These are phyloP conservation scores for Aspergillus ellipticus DNA, from an alignment of 495 filamentous ascomycete species.

Conservation along the genomic window DNA sequence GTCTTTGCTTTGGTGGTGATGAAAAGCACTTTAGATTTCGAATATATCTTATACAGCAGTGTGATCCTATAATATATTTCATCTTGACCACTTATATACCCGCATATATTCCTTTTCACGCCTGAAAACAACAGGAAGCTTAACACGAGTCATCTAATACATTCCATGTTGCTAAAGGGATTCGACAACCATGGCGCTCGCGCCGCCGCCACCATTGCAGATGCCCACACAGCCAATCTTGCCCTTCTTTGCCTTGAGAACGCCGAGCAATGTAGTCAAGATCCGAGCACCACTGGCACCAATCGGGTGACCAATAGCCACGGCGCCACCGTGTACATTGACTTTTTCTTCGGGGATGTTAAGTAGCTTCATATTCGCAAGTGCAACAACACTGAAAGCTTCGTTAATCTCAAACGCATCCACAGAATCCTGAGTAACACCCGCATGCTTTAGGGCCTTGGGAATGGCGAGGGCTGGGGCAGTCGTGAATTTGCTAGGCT, in stretches of 20 bases:
- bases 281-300: slow-evolving; percentile 93
- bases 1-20: too few species aligned
- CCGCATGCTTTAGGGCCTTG: slow-evolving; percentile 91
- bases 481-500: slow-evolving; percentile 92
- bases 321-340: slow-evolving; percentile 92
- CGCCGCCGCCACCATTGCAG: slow-evolving; percentile 96
- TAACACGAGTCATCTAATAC: neutral
- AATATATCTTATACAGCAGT: too few species aligned
- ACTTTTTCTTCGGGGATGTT: slow-evolving; percentile 77
- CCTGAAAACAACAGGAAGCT: too few species aligned
- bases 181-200: slow-evolving; percentile 87
- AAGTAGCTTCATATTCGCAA: slow-evolving; percentile 93
- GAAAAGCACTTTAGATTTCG: too few species aligned
- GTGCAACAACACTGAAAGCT: slow-evolving; percentile 92
- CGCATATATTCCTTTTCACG: too few species aligned
- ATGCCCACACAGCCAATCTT: slow-evolving; percentile 95
- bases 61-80: too few species aligned
- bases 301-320: slow-evolving; percentile 92
- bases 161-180: slow-evolving; percentile 24
- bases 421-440: slow-evolving; percentile 66
- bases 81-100: too few species aligned
- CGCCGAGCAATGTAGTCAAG: slow-evolving; percentile 82
- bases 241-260: slow-evolving; percentile 81
- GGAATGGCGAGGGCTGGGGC: slow-evolving; percentile 92
- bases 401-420: slow-evolving; percentile 99